Base-by-base conservation (phyloP, 2,329 filamentous ascomycete species). In the Ascochyta clinopodiicola region DNA sequence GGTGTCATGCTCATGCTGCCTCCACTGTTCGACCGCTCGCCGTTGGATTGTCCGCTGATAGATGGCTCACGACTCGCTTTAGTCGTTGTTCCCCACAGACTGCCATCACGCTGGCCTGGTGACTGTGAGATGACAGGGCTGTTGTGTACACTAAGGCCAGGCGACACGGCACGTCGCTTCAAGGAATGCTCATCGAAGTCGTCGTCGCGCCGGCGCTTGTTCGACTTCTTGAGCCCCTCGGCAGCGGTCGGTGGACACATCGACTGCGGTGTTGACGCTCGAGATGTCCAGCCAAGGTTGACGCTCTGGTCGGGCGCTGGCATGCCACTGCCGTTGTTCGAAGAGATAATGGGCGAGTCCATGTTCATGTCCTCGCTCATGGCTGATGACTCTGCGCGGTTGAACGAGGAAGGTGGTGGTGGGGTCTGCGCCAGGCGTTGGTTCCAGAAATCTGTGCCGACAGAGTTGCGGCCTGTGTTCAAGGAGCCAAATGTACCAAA, bases 151-250 rank as follows among this genome's bases (percentile, higher is more conserved):
- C 92, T 96, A 82, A 97, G 88, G 15, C 93, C 91, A 0, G 94
- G 94, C 56, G 90, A 95, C 2, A 98, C 94, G 22, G 94, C 94
- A 38, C 94, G 86, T 15, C 94, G 86, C 77, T 98, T 98, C 79
- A 97, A 93, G 58, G 88, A 90, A 35, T 88, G 84, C 2, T 91
- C 88, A 71, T 98, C 93, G 53, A 96, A 89, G 68, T 97, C 93
- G 68, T 96, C 92, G 59, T 97, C 94, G 51, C 92, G 84, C 21
- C 92, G 86, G n/a, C 94, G 87, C 74, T 94, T 95, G 74, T 75
- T 77, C 6, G 73, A 75, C 54, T 76, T 78, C 60, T 75, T 77
- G 21, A 78, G 62, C 8, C 73, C 75, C 19, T 78, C 76, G n/a
- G 70, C 76, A 21, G 76, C 75, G 35, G 74, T 74, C 0, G 71